phyloP scores from a whole-genome alignment of 2,329 filamentous ascomycete species.

The Epichloe typhina region DNA sequence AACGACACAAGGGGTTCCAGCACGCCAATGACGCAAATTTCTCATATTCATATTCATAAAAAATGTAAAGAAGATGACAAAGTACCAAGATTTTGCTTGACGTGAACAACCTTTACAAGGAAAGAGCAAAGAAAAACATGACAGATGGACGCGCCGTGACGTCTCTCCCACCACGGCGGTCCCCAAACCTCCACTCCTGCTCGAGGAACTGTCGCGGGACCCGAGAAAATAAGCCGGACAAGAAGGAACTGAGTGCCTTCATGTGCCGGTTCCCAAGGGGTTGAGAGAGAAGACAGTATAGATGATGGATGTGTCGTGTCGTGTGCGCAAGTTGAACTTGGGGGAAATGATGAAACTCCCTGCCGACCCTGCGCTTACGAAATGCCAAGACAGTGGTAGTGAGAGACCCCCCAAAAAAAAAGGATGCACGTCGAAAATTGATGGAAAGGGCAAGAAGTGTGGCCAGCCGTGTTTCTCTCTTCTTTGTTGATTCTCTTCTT shows the following conservation, averaged over 20 bases:
- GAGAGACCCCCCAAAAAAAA: not conserved
- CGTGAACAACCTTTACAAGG: not conserved
- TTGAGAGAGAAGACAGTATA: constrained; percentile 57
- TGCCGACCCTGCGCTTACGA: not conserved
- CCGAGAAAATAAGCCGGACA: constrained; percentile 6
- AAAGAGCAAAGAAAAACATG: constrained; percentile 3
- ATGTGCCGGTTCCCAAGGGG: constrained; percentile 14
- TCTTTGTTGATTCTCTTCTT: not conserved
- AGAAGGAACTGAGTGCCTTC: not conserved
- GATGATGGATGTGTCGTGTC: not conserved
- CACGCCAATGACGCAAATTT: constrained; percentile 11
- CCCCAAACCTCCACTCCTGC: constrained; percentile 19
- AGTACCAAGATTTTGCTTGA: not conserved
- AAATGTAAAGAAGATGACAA: constrained; percentile 8
- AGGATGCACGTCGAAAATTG: not conserved
- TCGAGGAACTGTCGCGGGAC: constrained; percentile 33
- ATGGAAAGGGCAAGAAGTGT: constrained; percentile 2
- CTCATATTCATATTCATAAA: constrained; percentile 14
- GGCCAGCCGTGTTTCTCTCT: constrained; percentile 3
- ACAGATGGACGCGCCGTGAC: constrained; percentile 30
- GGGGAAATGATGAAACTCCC: constrained; percentile 12
- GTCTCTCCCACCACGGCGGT: constrained; percentile 48
- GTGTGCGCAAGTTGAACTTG: not conserved
- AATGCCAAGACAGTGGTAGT: not conserved
- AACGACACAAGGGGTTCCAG: not conserved